Percentiles rank a stretch among this genome's conserved stretches.
These are phyloP conservation scores for Vigna trinervia DNA, from an alignment of 306 rosid genomes.

Conservation along the genomic window DNA sequence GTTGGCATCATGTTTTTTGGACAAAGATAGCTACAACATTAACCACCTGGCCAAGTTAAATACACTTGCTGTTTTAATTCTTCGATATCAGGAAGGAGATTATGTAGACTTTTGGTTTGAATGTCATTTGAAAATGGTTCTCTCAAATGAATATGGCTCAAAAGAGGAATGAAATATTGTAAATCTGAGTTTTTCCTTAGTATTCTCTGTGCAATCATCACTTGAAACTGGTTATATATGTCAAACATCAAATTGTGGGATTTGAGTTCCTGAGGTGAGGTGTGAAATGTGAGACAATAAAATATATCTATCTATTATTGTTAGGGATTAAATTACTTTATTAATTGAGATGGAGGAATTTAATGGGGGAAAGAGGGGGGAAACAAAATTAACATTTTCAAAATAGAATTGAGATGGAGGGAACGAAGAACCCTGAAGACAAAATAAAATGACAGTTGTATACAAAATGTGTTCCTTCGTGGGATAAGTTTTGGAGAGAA, in stretches of 20 bases:
- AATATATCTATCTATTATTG: background rate
- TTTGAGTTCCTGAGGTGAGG: background rate
- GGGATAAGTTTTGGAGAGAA: too few species aligned
- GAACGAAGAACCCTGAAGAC: too few species aligned
- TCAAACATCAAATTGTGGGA: background rate
- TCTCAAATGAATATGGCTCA: background rate
- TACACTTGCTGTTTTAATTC: background rate
- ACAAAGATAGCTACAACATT: constrained; percentile 28
- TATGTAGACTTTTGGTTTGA: background rate
- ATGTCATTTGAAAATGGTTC: constrained; percentile 5
- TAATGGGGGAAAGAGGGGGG: too few species aligned
- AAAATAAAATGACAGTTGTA: too few species aligned
- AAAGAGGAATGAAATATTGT: background rate
- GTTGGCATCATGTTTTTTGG: constrained; percentile 11
- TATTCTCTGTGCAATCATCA: background rate
- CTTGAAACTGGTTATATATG: constrained; percentile 7
- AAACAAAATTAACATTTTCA: too few species aligned
- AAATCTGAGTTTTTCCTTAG: constrained; percentile 11
- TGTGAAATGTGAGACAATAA: background rate
- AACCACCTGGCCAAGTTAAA: background rate
- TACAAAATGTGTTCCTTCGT: too few species aligned
- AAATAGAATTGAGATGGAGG: too few species aligned
- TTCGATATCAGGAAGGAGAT: background rate
- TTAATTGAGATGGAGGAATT: too few species aligned
- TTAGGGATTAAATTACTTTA: background rate